Base-by-base conservation (phyloP, 2,329 filamentous ascomycete species). In the Clathrospora elynae region DNA sequence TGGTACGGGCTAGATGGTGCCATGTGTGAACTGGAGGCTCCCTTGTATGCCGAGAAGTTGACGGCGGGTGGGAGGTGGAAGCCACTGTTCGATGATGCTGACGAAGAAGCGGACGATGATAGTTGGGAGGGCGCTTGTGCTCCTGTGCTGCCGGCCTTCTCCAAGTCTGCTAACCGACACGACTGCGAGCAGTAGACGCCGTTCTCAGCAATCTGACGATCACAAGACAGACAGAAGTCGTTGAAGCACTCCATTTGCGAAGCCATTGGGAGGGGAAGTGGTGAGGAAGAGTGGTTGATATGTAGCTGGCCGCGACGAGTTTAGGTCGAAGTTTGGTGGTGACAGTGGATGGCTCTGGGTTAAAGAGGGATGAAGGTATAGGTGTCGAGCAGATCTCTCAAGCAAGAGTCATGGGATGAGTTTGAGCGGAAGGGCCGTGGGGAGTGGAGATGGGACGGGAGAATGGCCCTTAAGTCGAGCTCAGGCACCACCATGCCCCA, bases 151-250 rank as follows among this genome's bases (percentile, higher is more conserved):
- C 61, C 64, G 43, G 81, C 84, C 72, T 84, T 85, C 72, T 96
- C 90, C 61, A 92, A 84, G 73, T 96, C 91, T 56, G 88, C 87
- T 30, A 96, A 78, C 55, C 90, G 83, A 80, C 91, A 96, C 19
- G 88, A 83, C 74, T 96, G 90, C 32, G 90, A 95, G 80, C 91
- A 96, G 79, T 95, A 96, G 55, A 88, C 84, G 53, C 85, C 85
- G 50, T 85, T 85, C 48, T 73, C 70, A 42, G 88, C 82, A 48
- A 87, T 90, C 74, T 95, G 88, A 75, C 87, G 86, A 75, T 96
- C 91, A 78, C 91, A 96, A 76, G 87, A 85, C 61, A 96, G 84
- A 79, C 91, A 96, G 81, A 90, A 96, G 73, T 95, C 86, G 71
- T 87, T 88, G 62, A 88, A 88, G 90, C 91, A 96, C 65, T 77